phyloP scores from a whole-genome alignment of 768 basidiomycete genomes.

The Phylloporus arenicola region DNA sequence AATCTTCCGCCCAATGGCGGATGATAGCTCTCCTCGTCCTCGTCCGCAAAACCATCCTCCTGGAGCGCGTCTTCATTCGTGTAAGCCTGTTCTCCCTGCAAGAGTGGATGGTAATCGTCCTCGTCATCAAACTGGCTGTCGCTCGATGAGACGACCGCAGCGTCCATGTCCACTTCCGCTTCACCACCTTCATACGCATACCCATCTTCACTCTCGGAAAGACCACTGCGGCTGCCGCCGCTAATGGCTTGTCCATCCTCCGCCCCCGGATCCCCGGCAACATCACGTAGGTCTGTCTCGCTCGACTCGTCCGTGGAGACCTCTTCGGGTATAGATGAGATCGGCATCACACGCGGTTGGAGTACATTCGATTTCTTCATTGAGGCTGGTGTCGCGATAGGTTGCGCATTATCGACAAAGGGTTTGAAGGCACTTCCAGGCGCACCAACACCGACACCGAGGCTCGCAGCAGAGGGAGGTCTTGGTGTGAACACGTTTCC shows the following conservation, averaged over 20 bases:
- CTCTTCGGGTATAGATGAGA: constrained; percentile 23
- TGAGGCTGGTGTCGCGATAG: constrained; percentile 14
- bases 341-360: constrained; percentile 15
- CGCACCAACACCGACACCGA: constrained; percentile 2
- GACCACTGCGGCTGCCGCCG: constrained; percentile 25
- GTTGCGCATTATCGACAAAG: constrained; percentile 27
- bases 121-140: constrained; percentile 31
- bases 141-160: constrained; percentile 25
- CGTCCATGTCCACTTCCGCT: constrained; percentile 22
- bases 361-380: constrained; percentile 16
- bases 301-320: constrained; percentile 31
- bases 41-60: constrained; percentile 27
- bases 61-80: constrained; percentile 24
- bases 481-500: constrained; percentile 43
- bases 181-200: constrained; percentile 28
- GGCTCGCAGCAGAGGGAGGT: constrained; percentile 20
- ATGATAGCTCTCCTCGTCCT: constrained; percentile 29
- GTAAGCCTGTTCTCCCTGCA: constrained; percentile 9
- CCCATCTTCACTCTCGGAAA: constrained; percentile 34
- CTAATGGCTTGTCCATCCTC: constrained; percentile 24
- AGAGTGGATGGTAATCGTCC: constrained; percentile 18
- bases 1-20: constrained; percentile 68
- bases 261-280: constrained; percentile 17
- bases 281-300: constrained; percentile 13
- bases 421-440: constrained; percentile 33